These are phyloP conservation scores for Saccharomycopsis fermentans DNA, from an alignment of 805 yeast genomes.

Conservation along the genomic window DNA sequence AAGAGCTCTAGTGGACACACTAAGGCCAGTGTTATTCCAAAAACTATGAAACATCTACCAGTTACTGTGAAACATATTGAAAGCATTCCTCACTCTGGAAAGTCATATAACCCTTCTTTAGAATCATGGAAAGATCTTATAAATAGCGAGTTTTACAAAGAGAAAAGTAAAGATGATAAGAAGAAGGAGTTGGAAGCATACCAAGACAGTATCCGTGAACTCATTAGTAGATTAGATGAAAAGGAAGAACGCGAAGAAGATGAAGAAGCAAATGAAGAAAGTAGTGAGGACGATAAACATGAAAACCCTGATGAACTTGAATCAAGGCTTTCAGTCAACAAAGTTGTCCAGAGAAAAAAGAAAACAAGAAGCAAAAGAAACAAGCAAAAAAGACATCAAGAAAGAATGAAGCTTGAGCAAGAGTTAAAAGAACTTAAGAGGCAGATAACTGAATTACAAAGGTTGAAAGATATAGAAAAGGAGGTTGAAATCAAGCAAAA, in stretches of 20 bases:
- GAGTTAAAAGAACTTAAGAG: conserved; percentile 44
- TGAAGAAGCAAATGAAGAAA: conserved; percentile 30
- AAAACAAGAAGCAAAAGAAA: conserved; percentile 77
- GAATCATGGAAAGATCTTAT: conserved; percentile 74
- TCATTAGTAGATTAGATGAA: conserved; percentile 52
- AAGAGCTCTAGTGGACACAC: conserved; percentile 39
- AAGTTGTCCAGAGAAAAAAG: conserved; percentile 54
- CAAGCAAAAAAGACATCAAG: conserved; percentile 51
- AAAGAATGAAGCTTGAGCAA: conserved; percentile 41
- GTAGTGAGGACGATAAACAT: conserved; percentile 23
- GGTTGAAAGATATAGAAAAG: conserved; percentile 30
- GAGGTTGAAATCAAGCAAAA: conserved; percentile 20
- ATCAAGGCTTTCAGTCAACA: conserved; percentile 55
- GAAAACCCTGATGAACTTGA: conserved; percentile 26
- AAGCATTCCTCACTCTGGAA: conserved; percentile 67
- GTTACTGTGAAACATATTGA: conserved; percentile 42
- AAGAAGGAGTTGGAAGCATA: conserved; percentile 53
- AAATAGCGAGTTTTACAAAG: conserved; percentile 52
- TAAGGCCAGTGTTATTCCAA: conserved; percentile 40
- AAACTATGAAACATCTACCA: conserved; percentile 44
- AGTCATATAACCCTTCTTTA: conserved; percentile 84
- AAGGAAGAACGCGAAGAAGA: conserved; percentile 36
- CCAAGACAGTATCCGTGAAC: conserved; percentile 48
- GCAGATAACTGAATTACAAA: conserved; percentile 50
- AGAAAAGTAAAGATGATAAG: conserved; percentile 56